Conservation (phyloP, 345 rosid species). For the Limnanthes douglasii region DNA sequence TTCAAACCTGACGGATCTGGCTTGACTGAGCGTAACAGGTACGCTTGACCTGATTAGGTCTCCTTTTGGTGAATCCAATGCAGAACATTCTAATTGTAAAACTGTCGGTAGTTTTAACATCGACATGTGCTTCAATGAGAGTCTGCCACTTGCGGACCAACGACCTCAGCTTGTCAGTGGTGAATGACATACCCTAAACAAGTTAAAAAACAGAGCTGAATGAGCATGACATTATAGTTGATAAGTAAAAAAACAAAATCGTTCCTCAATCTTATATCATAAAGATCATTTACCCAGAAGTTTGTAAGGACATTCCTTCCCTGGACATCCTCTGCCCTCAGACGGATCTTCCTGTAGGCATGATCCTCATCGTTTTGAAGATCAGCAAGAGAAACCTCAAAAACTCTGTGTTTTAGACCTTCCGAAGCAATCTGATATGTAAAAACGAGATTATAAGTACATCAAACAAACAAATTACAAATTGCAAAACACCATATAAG, state of each 20-base stretch:
- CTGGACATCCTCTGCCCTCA: conserved; percentile 75
- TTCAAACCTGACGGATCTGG: conserved; percentile 48
- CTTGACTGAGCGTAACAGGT: conserved; percentile 76
- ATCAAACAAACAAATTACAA: background rate
- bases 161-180: conserved; percentile 71
- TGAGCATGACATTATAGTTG: background rate
- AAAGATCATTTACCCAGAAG: conserved; percentile 39
- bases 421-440: conserved; percentile 61
- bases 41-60: conserved; percentile 66
- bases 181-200: conserved; percentile 65
- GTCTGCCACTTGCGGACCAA: conserved; percentile 72
- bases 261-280: background rate
- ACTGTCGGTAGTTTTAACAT: conserved; percentile 71
- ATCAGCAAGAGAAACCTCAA: conserved; percentile 59
- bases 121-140: conserved; percentile 58
- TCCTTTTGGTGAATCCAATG: conserved; percentile 66
- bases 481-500: background rate
- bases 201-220: background rate
- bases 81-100: conserved; percentile 65
- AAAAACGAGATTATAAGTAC: background rate
- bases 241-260: background rate
- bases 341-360: conserved; percentile 52
- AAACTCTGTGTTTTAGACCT: conserved; percentile 65
- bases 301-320: conserved; percentile 63
- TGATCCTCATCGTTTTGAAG: conserved; percentile 71